These are phyloP conservation scores for Saccharomyces uvarum DNA, from an alignment of 1,139 yeast genomes.

Conservation along the genomic window DNA sequence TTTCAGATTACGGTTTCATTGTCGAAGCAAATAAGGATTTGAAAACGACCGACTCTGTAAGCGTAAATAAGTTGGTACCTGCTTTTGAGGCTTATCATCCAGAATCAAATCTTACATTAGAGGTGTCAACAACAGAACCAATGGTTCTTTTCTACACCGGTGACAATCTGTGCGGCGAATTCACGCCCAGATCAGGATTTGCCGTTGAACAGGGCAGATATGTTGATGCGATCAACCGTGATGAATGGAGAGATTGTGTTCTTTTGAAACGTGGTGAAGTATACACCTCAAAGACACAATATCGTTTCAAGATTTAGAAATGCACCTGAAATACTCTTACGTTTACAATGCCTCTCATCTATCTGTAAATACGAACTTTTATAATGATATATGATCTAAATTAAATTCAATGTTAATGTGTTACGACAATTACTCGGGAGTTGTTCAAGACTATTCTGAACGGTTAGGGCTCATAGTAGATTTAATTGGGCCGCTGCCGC, in stretches of 20 bases:
- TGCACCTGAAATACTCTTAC: background rate
- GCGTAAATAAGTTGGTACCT: slow-evolving; percentile 33
- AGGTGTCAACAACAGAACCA: slow-evolving; percentile 52
- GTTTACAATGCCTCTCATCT: background rate
- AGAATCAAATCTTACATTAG: slow-evolving; percentile 37
- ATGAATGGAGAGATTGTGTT: slow-evolving; percentile 45
- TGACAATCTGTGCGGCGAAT: slow-evolving; percentile 36
- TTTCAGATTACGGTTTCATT: slow-evolving; percentile 48
- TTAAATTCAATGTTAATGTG: background rate
- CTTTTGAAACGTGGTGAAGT: slow-evolving; percentile 42
- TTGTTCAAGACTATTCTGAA: no score
- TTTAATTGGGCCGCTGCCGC: no score
- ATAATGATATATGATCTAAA: background rate
- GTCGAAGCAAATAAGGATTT: slow-evolving; percentile 33
- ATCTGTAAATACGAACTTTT: background rate
- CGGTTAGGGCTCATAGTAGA: no score
- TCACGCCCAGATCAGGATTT: slow-evolving; percentile 44
- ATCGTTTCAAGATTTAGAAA: slow-evolving; percentile 9
- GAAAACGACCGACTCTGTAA: slow-evolving; percentile 35
- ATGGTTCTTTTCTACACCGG: slow-evolving; percentile 61
- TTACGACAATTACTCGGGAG: no score
- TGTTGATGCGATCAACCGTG: slow-evolving; percentile 44
- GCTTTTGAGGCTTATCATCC: slow-evolving; percentile 43
- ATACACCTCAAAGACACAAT: slow-evolving; percentile 46
- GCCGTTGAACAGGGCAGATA: slow-evolving; percentile 55